These are phyloP conservation scores for Colletotrichum chlorophyti DNA, from an alignment of 2,329 filamentous ascomycete species.

Conservation along the genomic window DNA sequence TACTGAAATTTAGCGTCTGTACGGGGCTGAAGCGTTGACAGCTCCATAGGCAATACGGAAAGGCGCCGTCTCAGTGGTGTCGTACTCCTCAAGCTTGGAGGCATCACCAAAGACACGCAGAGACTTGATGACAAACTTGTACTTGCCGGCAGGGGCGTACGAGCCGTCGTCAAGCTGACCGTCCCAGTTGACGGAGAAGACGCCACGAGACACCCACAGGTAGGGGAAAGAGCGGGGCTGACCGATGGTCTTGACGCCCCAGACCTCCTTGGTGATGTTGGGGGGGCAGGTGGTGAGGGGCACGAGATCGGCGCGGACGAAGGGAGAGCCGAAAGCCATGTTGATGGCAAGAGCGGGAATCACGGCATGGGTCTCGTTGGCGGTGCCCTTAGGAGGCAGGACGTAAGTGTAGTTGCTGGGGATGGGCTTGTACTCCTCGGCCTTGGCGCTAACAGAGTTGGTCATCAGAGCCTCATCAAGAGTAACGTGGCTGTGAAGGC, in stretches of 20 bases:
- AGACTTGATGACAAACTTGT: slow-evolving; percentile 56
- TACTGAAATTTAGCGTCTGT: slow-evolving; percentile 2
- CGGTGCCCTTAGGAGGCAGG: slow-evolving; percentile 48
- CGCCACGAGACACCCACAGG: slow-evolving; percentile 39
- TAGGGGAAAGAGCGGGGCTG: slow-evolving; percentile 50
- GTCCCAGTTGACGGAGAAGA: slow-evolving; percentile 44
- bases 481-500: slow-evolving; percentile 43
- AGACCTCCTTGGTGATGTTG: slow-evolving; percentile 38
- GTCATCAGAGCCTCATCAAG: slow-evolving; percentile 43
- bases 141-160: slow-evolving; percentile 55
- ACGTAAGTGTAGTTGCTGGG: slow-evolving; percentile 46
- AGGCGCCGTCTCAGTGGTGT: slow-evolving; percentile 45
- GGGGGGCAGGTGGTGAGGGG: slow-evolving; percentile 40
- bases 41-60: slow-evolving; percentile 53
- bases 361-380: slow-evolving; percentile 36
- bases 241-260: slow-evolving; percentile 50
- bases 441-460: slow-evolving; percentile 40
- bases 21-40: slow-evolving; percentile 14
- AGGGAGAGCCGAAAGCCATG: slow-evolving; percentile 52
- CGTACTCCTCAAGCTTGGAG: slow-evolving; percentile 52
- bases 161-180: slow-evolving; percentile 54
- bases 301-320: slow-evolving; percentile 52
- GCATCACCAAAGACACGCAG: slow-evolving; percentile 59
- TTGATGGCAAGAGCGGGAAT: slow-evolving; percentile 48
- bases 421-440: slow-evolving; percentile 32